phyloP scores from a whole-genome alignment of 192 early-diverging fungal species.

The Helicostylum pulchrum region DNA sequence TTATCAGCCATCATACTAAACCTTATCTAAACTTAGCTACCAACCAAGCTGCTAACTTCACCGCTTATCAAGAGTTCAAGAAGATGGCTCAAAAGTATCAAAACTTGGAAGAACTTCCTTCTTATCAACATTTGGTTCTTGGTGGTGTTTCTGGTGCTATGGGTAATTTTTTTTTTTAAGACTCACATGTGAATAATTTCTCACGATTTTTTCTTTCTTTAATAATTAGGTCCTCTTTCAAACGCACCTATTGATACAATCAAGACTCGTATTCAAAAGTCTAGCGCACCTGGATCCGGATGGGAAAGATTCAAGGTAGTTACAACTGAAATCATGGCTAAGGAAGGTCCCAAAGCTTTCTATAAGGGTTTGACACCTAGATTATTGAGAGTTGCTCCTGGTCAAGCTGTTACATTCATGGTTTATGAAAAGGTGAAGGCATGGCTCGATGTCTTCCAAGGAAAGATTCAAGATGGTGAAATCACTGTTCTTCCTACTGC shows the following conservation, averaged over 20 bases:
- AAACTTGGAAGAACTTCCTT: constrained; percentile 69
- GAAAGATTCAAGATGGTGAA: constrained; percentile 21
- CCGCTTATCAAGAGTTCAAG: constrained; percentile 93
- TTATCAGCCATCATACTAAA: background rate
- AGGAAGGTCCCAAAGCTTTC: constrained; percentile 90
- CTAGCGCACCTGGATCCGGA: constrained; percentile 65
- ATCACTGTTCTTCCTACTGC: constrained; percentile 1
- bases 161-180: constrained; percentile 32
- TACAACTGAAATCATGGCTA: constrained; percentile 73
- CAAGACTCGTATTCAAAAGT: constrained; percentile 97
- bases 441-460: constrained; percentile 53
- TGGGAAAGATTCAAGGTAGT: constrained; percentile 78
- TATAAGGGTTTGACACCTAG: constrained; percentile 95
- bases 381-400: constrained; percentile 91
- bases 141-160: constrained; percentile 90
- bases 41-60: constrained; percentile 99
- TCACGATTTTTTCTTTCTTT: background rate
- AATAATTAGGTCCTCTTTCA: constrained; percentile 66
- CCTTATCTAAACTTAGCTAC: constrained; percentile 53
- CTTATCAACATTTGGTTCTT: constrained; percentile 86
- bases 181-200: background rate
- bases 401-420: constrained; percentile 96
- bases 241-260: constrained; percentile 98
- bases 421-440: constrained; percentile 86
- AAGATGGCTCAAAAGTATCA: constrained; percentile 69